A percentile compares a stretch with the other conserved stretches of the same genome.
phyloP scores from a whole-genome alignment of 176 grass and related monocot genomes.

The Phyllostachys edulis region DNA sequence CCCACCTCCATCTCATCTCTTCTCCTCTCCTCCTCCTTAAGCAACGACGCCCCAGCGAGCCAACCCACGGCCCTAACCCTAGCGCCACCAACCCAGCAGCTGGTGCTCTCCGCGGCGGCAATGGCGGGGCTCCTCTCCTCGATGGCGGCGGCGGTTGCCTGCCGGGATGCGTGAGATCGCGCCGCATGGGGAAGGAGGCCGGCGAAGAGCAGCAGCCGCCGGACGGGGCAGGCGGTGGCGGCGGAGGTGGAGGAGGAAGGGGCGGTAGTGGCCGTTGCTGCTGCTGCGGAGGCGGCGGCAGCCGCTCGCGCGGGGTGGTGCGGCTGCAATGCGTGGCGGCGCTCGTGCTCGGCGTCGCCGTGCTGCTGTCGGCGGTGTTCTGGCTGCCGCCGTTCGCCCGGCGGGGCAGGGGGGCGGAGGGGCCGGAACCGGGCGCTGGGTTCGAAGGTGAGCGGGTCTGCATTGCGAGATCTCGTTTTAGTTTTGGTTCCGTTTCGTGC shows the following conservation, averaged over 20 bases:
- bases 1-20: constrained; percentile 12
- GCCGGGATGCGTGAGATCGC: constrained; percentile 51
- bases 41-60: constrained; percentile 6
- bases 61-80: constrained; percentile 16
- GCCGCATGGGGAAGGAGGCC: constrained; percentile 61
- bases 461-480: constrained; percentile 34
- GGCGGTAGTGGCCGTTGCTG: background rate
- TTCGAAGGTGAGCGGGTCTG: constrained; percentile 47
- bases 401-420: constrained; percentile 21
- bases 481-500: background rate
- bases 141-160: background rate
- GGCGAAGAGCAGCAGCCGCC: constrained; percentile 33
- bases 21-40: constrained; percentile 41
- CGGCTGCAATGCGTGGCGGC: constrained; percentile 66
- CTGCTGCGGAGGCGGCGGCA: background rate
- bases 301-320: background rate
- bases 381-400: constrained; percentile 77
- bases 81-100: constrained; percentile 17
- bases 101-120: constrained; percentile 14
- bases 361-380: constrained; percentile 86
- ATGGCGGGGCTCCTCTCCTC: constrained; percentile 25
- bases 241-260: constrained; percentile 1
- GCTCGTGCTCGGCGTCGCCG: constrained; percentile 59
- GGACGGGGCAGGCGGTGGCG: constrained; percentile 17
- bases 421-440: constrained; percentile 30